These are phyloP conservation scores for Mycena pura DNA, from an alignment of 768 basidiomycete species.

Conservation along the genomic window DNA sequence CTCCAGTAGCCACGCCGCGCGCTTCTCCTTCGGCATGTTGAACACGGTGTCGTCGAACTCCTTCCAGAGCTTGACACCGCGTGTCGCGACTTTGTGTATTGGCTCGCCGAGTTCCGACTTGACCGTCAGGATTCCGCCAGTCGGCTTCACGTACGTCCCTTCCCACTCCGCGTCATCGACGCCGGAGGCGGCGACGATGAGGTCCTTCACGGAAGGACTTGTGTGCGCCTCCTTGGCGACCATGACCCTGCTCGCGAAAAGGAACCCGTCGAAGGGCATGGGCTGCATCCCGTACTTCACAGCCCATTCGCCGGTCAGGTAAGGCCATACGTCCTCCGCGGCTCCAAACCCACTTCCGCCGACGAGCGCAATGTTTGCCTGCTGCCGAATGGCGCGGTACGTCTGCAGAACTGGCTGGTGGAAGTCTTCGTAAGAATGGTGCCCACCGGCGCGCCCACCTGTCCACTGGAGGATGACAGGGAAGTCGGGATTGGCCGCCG, in stretches of 20 bases:
- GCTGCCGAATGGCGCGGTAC: slow-evolving; percentile 88
- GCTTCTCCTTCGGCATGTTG: slow-evolving; percentile 95
- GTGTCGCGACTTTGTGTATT: slow-evolving; percentile 98
- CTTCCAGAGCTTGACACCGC: slow-evolving; percentile 97
- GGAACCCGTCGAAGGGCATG: slow-evolving; percentile 98
- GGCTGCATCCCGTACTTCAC: slow-evolving; percentile 83
- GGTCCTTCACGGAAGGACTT: slow-evolving; percentile 91
- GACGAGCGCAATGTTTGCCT: slow-evolving; percentile 87
- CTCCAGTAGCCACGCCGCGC: slow-evolving; percentile 84
- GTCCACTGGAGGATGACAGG: slow-evolving; percentile 99
- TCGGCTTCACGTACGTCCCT: slow-evolving; percentile 91
- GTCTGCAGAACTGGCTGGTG: slow-evolving; percentile 94
- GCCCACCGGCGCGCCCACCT: slow-evolving; percentile 97
- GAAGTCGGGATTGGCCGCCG: slow-evolving; percentile 91
- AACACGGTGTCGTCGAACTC: slow-evolving; percentile 98
- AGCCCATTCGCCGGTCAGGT: slow-evolving; percentile 96
- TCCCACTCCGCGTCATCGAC: slow-evolving; percentile 93
- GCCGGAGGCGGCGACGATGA: slow-evolving; percentile 94
- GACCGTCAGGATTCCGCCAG: slow-evolving; percentile 95
- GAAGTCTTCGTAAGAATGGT: slow-evolving; percentile 99
- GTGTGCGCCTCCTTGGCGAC: slow-evolving; percentile 99
- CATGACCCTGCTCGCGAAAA: slow-evolving; percentile 97
- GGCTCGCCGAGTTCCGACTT: slow-evolving; percentile 98
- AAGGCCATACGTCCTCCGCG: slow-evolving; percentile 95
- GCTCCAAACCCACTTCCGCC: slow-evolving; percentile 97